phyloP scores from a whole-genome alignment of 768 basidiomycete genomes.

The Austroboletus eburneus region DNA sequence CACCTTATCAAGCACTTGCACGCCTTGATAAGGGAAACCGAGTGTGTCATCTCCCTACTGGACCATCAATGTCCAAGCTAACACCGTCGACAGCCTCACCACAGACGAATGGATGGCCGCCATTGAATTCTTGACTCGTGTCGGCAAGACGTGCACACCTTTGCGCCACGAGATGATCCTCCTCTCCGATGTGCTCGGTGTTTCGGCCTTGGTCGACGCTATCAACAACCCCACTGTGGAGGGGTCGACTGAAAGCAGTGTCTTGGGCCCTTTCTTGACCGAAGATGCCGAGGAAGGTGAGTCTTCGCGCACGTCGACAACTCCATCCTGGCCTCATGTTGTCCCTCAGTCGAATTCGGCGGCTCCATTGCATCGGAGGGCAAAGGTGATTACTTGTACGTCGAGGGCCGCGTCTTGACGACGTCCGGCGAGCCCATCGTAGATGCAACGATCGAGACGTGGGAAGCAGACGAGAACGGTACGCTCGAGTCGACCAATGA shows the following conservation, averaged over 20 bases:
- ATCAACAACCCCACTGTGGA: conserved; percentile 64
- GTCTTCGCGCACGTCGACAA: conserved; percentile 13
- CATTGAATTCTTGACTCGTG: conserved; percentile 72
- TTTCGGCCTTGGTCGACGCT: conserved; percentile 72
- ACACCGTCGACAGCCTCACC: conserved; percentile 45
- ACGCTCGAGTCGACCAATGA: no score
- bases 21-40: conserved; percentile 67
- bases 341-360: conserved; percentile 51
- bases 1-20: conserved; percentile 66
- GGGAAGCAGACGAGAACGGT: conserved; percentile 72
- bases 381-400: conserved; percentile 80
- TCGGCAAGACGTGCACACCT: conserved; percentile 69
- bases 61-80: neutral
- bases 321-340: neutral
- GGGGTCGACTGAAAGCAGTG: conserved; percentile 66
- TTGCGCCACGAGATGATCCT: conserved; percentile 79
- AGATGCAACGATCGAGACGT: conserved; percentile 69
- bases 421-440: conserved; percentile 63
- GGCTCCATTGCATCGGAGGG: conserved; percentile 83
- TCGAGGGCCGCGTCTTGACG: conserved; percentile 61
- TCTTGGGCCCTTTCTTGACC: conserved; percentile 81
- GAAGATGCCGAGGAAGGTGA: conserved; percentile 70
- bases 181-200: conserved; percentile 77
- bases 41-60: conserved; percentile 30
- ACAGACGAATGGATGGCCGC: conserved; percentile 84